Evolutionary conservation across 352 stramenopile genomes (phyloP), one percentile per base, ranked within the genome.

Genomic region (Phytophthora kernoviae): DNA sequence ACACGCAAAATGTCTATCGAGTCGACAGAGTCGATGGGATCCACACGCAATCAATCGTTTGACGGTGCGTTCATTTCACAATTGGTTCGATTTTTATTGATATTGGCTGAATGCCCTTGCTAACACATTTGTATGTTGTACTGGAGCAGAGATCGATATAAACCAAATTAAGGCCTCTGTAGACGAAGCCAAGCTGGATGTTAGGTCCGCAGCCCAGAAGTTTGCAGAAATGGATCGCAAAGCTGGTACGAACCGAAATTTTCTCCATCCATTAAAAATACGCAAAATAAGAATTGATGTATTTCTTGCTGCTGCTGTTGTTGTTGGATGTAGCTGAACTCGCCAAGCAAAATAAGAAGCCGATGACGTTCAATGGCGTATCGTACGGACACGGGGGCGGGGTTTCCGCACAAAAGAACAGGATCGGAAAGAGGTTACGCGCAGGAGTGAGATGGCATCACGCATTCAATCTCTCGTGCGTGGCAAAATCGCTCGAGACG

Each of bases 201-300:
- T 87, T 20, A 71, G 68, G 37, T 84, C 75, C 10, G 77, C 80
- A 39, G 75, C 80, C 3, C 73, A 85, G 40, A 84, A 81, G 40
- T 88, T 90, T 54, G 74, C 74, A 4, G 75, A 85, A 15, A 82
- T 87, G 75, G 80, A 90, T 47, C 76, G 77, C 36, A 81, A 80
- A 73, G 70, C 70, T 64, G 75, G 78, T 87, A 36, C 36, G 68
- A 58, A 21, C 14, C 33, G 46, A 44, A 51, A 44, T 45, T 22
- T 9, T 15, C 5, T 57, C 15, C 26, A 48, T 27, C 26, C 12
- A 48, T 43, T 34, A 42, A 37, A 15, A 26, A n/a, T 26, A n/a
- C n/a, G n/a, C n/a, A n/a, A n/a, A n/a, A n/a, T 34, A 17, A 9
- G 4, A 0, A 22, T 44, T 68, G 36, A 46, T 50, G n/a, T 18